Evolutionary conservation across 164 flowering plant genomes (phyloP).

Genomic region (Aristolochia fimbriata): DNA sequence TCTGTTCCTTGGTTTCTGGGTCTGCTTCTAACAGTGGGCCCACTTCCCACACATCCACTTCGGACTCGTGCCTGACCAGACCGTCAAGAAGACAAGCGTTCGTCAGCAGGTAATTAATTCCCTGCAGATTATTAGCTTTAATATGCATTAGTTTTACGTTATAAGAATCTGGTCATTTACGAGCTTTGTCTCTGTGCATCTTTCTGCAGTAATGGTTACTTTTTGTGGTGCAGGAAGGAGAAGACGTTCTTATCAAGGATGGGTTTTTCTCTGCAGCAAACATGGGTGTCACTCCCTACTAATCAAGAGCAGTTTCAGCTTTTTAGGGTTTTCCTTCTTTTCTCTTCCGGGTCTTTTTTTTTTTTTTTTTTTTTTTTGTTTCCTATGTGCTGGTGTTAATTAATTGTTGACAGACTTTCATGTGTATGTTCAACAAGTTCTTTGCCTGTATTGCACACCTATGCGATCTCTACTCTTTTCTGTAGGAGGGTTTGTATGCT

Average conservation of each 20-base stretch:
- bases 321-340: background rate
- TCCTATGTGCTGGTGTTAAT: background rate
- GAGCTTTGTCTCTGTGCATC: background rate
- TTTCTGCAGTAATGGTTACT: background rate
- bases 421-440: background rate
- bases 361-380: background rate
- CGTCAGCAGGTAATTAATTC: conserved; percentile 72
- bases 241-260: conserved; percentile 64
- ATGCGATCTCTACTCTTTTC: background rate
- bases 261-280: conserved; percentile 61
- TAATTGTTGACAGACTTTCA: background rate
- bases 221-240: conserved; percentile 44
- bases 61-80: conserved; percentile 87
- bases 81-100: conserved; percentile 50
- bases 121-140: too few relatives aligned
- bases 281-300: conserved; percentile 78
- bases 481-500: background rate
- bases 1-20: conserved; percentile 7
- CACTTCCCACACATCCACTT: conserved; percentile 98
- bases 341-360: background rate
- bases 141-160: background rate
- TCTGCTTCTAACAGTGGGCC: conserved; percentile 64
- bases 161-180: background rate
- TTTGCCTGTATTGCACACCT: background rate
- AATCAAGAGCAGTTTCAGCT: background rate